These are phyloP conservation scores for Macrolepiota fuliginosa DNA, from an alignment of 768 basidiomycete genomes.

Conservation along the genomic window DNA sequence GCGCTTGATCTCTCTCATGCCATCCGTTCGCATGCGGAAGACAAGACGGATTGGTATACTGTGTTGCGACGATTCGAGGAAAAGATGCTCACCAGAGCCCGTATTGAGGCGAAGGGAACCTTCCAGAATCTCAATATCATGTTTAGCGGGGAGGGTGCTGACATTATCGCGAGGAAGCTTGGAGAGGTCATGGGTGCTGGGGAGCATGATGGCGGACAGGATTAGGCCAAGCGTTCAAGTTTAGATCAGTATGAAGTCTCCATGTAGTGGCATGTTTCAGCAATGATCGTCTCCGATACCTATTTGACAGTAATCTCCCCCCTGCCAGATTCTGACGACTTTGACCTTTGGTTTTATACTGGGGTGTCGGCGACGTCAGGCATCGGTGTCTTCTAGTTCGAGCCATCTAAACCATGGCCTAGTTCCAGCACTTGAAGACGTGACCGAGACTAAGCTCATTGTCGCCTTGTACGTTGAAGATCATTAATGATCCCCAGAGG, in stretches of 20 bases:
- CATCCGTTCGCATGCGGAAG: not conserved
- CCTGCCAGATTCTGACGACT: not conserved
- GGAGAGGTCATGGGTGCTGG: not conserved
- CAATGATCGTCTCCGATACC: not conserved
- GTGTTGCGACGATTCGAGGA: slow-evolving; percentile 3
- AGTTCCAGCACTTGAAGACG: slow-evolving; percentile 24
- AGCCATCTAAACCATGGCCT: slow-evolving; percentile 20
- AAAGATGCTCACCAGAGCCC: slow-evolving; percentile 1
- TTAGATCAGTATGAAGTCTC: not conserved
- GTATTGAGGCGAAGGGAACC: not conserved
- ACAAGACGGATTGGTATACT: not conserved
- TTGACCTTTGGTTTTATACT: not conserved
- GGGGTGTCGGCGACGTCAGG: slow-evolving; percentile 4
- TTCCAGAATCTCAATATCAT: not conserved
- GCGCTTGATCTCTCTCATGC: slow-evolving; percentile 18
- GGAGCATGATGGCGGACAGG: not conserved
- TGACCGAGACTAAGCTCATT: slow-evolving; percentile 17
- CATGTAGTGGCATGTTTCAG: not conserved
- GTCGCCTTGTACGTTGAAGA: slow-evolving; percentile 24
- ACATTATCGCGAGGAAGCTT: not conserved
- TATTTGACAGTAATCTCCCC: not conserved
- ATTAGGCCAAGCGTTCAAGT: not conserved
- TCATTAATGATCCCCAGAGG: slow-evolving; percentile 9
- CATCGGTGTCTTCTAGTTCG: slow-evolving; percentile 34
- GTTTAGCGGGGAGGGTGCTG: not conserved